Conservation (phyloP, 1,139 yeast species). For the Trichomonascaceae sp. region DNA sequence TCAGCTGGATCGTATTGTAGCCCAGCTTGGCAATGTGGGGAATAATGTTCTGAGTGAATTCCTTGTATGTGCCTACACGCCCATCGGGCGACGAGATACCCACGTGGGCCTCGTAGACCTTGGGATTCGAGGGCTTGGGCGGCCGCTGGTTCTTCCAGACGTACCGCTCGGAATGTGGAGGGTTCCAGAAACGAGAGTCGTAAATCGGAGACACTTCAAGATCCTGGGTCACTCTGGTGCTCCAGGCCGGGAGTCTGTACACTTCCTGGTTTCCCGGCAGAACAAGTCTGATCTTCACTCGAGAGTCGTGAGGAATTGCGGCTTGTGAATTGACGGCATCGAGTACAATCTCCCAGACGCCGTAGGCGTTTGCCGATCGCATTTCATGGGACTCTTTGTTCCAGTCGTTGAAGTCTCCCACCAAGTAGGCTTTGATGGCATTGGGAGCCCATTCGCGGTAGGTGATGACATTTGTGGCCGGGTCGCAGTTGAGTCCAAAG, state of each 20-base stretch:
- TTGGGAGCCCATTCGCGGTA: constrained; percentile 86
- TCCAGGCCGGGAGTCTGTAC: constrained; percentile 86
- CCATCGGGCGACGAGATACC: constrained; percentile 93
- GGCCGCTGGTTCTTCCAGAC: constrained; percentile 40
- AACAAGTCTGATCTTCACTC: constrained; percentile 59
- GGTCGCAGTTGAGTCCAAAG: constrained; percentile 64
- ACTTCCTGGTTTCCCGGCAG: constrained; percentile 56
- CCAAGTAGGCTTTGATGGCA: constrained; percentile 56
- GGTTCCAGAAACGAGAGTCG: constrained; percentile 93
- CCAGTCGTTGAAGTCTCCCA: constrained; percentile 92
- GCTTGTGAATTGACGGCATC: constrained; percentile 38
- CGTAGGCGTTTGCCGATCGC: constrained; percentile 41
- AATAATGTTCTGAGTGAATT: constrained; percentile 64
- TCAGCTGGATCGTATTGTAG: constrained; percentile 83
- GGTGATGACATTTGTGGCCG: constrained; percentile 37
- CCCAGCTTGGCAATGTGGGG: constrained; percentile 82
- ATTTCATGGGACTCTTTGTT: constrained; percentile 43
- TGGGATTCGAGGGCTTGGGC: constrained; percentile 50
- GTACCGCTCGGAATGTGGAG: constrained; percentile 43
- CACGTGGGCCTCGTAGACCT: constrained; percentile 90
- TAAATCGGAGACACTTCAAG: constrained; percentile 40
- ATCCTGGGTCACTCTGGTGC: constrained; percentile 63
- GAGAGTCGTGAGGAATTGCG: constrained; percentile 71
- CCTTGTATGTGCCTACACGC: constrained; percentile 67
- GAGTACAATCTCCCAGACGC: constrained; percentile 52